Evolutionary conservation across 169 alveolate genomes (phyloP).

Genomic region (Plasmodium cynomolgi): DNA sequence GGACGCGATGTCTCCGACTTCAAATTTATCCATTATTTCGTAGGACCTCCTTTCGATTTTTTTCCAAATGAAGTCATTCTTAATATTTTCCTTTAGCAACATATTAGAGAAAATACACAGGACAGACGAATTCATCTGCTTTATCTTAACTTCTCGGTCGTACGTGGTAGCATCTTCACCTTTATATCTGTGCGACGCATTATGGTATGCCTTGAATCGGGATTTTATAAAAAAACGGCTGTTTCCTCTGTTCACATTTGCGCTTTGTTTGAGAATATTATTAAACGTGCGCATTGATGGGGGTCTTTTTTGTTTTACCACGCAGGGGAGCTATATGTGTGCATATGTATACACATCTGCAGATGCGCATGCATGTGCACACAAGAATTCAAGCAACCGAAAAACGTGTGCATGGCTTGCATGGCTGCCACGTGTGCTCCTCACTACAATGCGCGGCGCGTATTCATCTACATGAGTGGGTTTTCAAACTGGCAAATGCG

Average conservation of each 20-base stretch:
- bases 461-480: neutral
- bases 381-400: neutral
- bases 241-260: constrained; percentile 5
- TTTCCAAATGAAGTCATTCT: constrained; percentile 67
- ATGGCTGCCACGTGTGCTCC: neutral
- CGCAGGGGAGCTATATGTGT: neutral
- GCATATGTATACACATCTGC: neutral
- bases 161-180: constrained; percentile 14
- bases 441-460: neutral
- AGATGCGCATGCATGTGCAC: neutral
- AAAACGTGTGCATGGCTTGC: neutral
- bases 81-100: constrained; percentile 61
- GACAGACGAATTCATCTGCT: constrained; percentile 73
- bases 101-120: constrained; percentile 71
- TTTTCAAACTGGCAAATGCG: neutral
- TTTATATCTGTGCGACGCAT: constrained; percentile 16
- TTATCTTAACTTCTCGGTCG: constrained; percentile 41
- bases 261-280: constrained; percentile 31
- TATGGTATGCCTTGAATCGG: constrained; percentile 11
- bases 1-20: constrained; percentile 63
- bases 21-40: constrained; percentile 65
- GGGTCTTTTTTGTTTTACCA: neutral
- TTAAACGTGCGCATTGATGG: constrained; percentile 45
- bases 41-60: constrained; percentile 59
- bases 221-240: constrained; percentile 24